phyloP scores from a whole-genome alignment of 1,284 basidiomycete species.

The Moesziomyces aphidis region DNA sequence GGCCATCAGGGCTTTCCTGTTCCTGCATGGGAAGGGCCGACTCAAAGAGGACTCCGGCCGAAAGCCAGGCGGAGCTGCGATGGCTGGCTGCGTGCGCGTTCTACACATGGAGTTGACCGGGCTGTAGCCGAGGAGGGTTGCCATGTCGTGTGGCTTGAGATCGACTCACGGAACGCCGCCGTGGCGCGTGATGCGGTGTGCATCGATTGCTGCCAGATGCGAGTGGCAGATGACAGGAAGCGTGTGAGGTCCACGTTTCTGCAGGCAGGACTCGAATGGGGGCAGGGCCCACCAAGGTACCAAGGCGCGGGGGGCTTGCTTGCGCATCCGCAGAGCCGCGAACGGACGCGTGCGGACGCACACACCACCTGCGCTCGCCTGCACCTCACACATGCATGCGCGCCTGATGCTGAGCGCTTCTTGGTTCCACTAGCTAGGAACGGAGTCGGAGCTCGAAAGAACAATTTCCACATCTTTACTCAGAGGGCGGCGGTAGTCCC shows the following conservation, averaged over 20 bases:
- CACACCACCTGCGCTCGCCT: no score
- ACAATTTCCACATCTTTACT: no score
- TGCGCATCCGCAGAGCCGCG: constrained; percentile 16
- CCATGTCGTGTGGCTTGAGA: not conserved
- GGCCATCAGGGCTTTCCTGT: no score
- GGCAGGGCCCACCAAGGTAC: no score
- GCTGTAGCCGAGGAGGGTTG: not conserved
- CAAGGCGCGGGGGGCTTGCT: constrained; percentile 3
- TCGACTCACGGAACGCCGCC: not conserved
- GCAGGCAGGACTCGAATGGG: not conserved
- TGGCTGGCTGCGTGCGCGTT: not conserved
- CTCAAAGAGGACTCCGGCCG: not conserved
- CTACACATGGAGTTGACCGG: not conserved
- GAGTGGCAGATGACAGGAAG: not conserved
- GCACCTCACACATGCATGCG: not conserved
- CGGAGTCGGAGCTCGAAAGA: constrained; percentile 1
- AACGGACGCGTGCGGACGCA: no score
- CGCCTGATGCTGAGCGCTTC: not conserved
- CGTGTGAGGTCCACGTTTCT: no score
- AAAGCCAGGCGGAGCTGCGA: not conserved
- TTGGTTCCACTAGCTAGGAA: constrained; percentile 16
- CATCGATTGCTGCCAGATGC: not conserved
- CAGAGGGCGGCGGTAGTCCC: no score
- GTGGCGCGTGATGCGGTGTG: not conserved
- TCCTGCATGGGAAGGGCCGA: no score